Evolutionary conservation across 139 green algal species (phyloP).

Genomic region (Chlamydomonas sp.): DNA sequence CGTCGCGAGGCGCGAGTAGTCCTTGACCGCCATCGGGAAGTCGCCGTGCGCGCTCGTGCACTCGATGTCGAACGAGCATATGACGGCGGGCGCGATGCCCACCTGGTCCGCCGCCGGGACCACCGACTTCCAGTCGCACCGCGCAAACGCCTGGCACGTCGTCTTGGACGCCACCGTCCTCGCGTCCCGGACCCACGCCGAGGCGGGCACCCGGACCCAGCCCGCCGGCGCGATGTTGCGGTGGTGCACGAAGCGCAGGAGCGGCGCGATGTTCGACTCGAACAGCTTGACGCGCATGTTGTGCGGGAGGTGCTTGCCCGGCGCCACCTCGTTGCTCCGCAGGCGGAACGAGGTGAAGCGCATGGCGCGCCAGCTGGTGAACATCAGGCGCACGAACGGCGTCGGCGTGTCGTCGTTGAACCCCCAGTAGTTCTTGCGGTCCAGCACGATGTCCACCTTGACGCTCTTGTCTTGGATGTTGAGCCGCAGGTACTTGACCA

Average conservation of each 20-base stretch:
- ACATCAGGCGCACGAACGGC: slow-evolving; percentile 2
- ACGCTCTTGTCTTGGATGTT: neutral
- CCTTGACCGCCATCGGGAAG: slow-evolving; percentile 16
- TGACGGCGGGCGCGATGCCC: slow-evolving; percentile 8
- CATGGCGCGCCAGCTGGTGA: neutral
- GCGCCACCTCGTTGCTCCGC: neutral
- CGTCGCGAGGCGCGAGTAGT: slow-evolving; percentile 8
- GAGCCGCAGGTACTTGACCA: neutral
- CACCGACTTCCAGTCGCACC: neutral
- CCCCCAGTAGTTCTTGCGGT: slow-evolving; percentile 9
- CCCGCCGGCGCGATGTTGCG: slow-evolving; percentile 6
- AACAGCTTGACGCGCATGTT: too few species aligned
- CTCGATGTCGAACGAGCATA: slow-evolving; percentile 23
- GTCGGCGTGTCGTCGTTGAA: neutral
- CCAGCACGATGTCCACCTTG: neutral
- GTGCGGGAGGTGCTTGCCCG: too few species aligned
- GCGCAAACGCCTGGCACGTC: neutral
- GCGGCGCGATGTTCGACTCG: slow-evolving; percentile 18
- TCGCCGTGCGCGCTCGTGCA: slow-evolving; percentile 22
- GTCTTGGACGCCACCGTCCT: neutral
- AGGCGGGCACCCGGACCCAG: neutral
- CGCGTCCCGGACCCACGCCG: neutral
- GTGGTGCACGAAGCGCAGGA: slow-evolving; percentile 17
- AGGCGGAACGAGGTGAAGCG: neutral
- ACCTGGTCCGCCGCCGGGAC: neutral